These are phyloP conservation scores for Patellaria atrata DNA, from an alignment of 495 filamentous ascomycete genomes.

Conservation along the genomic window DNA sequence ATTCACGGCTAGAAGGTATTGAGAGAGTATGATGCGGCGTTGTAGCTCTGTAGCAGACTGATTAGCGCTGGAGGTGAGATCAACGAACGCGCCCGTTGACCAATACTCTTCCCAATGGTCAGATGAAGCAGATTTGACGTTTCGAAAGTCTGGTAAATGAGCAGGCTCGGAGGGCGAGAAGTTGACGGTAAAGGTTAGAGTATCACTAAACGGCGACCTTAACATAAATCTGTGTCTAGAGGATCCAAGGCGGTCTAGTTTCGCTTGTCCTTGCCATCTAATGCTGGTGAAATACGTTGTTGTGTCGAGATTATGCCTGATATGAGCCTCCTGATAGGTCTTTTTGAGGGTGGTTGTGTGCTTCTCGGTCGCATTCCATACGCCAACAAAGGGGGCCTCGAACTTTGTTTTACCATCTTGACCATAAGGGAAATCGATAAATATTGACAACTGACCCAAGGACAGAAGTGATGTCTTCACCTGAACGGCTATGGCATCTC, in stretches of 20 bases:
- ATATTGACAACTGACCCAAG: constrained; percentile 28
- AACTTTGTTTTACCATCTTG: constrained; percentile 31
- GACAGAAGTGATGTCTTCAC: constrained; percentile 30
- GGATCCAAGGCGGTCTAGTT: constrained; percentile 23
- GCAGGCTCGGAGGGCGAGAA: constrained; percentile 3
- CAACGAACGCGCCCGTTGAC: constrained; percentile 33
- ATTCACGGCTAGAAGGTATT: constrained; percentile 37
- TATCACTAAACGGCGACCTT: constrained; percentile 8
- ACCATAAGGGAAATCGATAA: constrained; percentile 38
- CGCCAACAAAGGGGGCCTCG: constrained; percentile 32
- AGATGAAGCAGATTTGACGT: constrained; percentile 4
- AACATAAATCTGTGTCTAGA: constrained; percentile 35
- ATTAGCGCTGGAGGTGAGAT: constrained; percentile 28
- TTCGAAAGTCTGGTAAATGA: neutral
- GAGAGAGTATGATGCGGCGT: constrained; percentile 34
- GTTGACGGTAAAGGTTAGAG: constrained; percentile 10
- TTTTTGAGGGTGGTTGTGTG: constrained; percentile 29
- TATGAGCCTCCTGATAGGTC: constrained; percentile 24
- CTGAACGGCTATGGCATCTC: constrained; percentile 33
- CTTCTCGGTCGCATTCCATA: constrained; percentile 29
- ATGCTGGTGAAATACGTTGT: constrained; percentile 32
- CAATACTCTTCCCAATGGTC: constrained; percentile 33
- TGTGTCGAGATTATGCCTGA: constrained; percentile 31
- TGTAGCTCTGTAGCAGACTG: constrained; percentile 33
- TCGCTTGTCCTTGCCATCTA: constrained; percentile 26